These are phyloP conservation scores for Spatholobus suberectus DNA, from an alignment of 306 rosid genomes.

Conservation along the genomic window DNA sequence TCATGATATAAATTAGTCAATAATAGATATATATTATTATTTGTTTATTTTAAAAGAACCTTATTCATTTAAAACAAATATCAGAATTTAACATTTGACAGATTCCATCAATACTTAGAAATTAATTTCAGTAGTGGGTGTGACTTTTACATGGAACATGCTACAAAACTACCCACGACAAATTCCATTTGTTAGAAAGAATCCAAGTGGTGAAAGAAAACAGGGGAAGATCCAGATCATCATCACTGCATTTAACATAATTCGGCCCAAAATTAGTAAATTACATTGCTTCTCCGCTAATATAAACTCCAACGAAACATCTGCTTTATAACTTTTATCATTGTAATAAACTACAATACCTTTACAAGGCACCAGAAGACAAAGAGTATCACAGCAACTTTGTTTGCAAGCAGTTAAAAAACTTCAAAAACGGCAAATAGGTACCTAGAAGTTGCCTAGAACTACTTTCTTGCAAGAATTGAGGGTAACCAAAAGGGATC, in stretches of 20 bases:
- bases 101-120: background rate
- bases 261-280: background rate
- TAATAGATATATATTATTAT: background rate
- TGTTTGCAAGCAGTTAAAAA: slow-evolving; percentile 21
- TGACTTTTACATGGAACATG: background rate
- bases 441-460: background rate
- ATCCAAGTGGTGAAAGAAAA: background rate
- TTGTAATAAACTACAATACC: slow-evolving; percentile 23
- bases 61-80: background rate
- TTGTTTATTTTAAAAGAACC: background rate
- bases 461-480: background rate
- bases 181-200: background rate
- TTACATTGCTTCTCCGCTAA: slow-evolving; percentile 18
- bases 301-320: background rate
- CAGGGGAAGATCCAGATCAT: slow-evolving; percentile 11
- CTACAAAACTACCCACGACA: background rate
- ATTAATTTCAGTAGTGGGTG: background rate
- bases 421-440: background rate
- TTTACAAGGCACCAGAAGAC: slow-evolving; percentile 15
- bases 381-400: background rate
- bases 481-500: slow-evolving; percentile 18
- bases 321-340: background rate
- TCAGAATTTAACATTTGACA: background rate
- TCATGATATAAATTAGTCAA: background rate
- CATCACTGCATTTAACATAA: background rate